Evolutionary conservation across 371 early-diverging fungal species (phyloP).

Genomic region (Mucor indicus): DNA sequence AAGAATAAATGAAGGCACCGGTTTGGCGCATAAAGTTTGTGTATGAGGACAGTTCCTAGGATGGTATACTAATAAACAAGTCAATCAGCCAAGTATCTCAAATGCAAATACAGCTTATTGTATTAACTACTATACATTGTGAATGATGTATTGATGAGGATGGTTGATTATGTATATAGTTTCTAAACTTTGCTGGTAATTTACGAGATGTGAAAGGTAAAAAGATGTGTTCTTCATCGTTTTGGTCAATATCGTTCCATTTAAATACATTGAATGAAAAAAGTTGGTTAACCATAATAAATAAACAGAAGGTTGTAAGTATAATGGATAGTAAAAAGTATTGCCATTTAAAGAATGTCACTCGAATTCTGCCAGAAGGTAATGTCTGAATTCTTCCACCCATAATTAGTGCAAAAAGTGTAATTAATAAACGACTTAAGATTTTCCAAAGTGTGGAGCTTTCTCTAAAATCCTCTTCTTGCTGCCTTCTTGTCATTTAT

Average conservation of each 20-base stretch:
- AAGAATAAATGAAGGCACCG: conserved; percentile 57
- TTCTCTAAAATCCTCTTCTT: too few species aligned
- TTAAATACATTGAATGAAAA: neutral
- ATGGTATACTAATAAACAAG: conserved; percentile 31
- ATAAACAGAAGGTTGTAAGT: conserved; percentile 3
- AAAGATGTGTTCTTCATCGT: conserved; percentile 25
- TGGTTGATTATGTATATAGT: conserved; percentile 22
- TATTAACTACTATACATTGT: conserved; percentile 19
- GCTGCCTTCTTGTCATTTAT: too few species aligned
- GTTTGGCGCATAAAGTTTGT: conserved; percentile 47
- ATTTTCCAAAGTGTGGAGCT: too few species aligned
- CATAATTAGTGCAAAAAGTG: conserved; percentile 2
- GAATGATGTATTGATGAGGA: conserved; percentile 9
- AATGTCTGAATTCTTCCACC: conserved; percentile 12
- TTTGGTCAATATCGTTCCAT: conserved; percentile 6
- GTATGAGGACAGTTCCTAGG: conserved; percentile 44
- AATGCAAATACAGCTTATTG: neutral
- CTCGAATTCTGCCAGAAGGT: conserved; percentile 9
- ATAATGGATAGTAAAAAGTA: conserved; percentile 13
- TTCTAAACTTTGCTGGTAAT: conserved; percentile 18
- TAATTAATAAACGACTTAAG: neutral
- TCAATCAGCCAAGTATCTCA: neutral
- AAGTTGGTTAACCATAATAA: conserved; percentile 1
- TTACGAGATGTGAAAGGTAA: conserved; percentile 27
- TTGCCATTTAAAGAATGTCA: conserved; percentile 18